Conservation (phyloP, 208 protist species). For the Spongospora subterranea region DNA sequence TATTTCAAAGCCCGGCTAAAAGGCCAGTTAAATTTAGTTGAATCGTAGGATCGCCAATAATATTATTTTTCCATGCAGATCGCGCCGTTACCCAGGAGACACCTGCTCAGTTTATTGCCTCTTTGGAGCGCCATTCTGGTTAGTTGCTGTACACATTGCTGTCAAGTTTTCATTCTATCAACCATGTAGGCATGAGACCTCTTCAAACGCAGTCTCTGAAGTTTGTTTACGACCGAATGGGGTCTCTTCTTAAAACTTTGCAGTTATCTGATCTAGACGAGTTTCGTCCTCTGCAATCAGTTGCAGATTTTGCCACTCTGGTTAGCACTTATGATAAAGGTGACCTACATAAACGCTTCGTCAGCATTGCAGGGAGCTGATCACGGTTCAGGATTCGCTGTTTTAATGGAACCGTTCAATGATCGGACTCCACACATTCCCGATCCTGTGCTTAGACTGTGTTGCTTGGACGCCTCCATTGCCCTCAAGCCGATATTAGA, state of each 20-base stretch:
- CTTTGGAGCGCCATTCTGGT: conserved; percentile 43
- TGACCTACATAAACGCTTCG: background rate
- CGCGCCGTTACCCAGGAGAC: conserved; percentile 63
- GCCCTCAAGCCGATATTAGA: conserved; percentile 92
- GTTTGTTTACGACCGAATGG: conserved; percentile 85
- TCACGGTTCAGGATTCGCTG: conserved; percentile 71
- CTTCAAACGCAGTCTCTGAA: conserved; percentile 62
- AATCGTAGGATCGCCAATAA: background rate
- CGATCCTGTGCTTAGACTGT: conserved; percentile 81
- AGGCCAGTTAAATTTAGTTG: background rate
- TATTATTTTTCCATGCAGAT: background rate
- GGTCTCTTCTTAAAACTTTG: conserved; percentile 91
- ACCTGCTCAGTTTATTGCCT: conserved; percentile 65
- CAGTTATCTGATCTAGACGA: conserved; percentile 90
- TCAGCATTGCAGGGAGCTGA: background rate
- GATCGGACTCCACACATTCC: conserved; percentile 76
- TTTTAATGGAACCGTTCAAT: conserved; percentile 94
- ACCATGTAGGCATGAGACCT: background rate
- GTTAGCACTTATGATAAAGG: conserved; percentile 87
- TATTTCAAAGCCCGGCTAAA: conserved; percentile 83
- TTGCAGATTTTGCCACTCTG: conserved; percentile 93
- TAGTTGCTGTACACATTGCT: background rate
- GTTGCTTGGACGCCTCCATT: conserved; percentile 93
- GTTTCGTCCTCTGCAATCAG: conserved; percentile 85
- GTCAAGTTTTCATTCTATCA: background rate